These are phyloP conservation scores for Leersia perrieri DNA, from an alignment of 176 grass and related monocot species.

Conservation along the genomic window DNA sequence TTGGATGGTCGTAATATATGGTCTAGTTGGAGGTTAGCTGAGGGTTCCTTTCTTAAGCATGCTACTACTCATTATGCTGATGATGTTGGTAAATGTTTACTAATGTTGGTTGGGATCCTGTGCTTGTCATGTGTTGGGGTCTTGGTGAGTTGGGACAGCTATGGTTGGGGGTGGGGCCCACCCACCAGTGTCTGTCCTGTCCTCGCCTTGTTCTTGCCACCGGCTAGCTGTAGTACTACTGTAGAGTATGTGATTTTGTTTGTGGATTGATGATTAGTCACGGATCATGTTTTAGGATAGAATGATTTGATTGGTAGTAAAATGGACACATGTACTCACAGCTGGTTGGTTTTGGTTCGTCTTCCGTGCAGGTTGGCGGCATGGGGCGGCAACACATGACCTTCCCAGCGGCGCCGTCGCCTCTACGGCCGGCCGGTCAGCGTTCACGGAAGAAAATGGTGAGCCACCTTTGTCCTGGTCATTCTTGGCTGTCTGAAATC, in stretches of 20 bases:
- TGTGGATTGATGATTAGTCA: too few species aligned
- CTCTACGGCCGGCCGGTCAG: conserved; percentile 8
- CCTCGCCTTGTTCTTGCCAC: conserved; percentile 24
- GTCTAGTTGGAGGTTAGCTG: not conserved
- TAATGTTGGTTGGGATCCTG: conserved; percentile 15
- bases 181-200: not conserved
- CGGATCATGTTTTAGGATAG: not conserved
- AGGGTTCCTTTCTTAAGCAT: not conserved
- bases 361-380: conserved; percentile 42
- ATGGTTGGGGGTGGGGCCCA: not conserved
- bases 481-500: not conserved
- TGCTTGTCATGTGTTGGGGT: conserved; percentile 20
- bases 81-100: not conserved
- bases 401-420: conserved; percentile 19
- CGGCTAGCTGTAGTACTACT: too few species aligned
- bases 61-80: not conserved
- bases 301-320: not conserved
- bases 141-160: too few species aligned
- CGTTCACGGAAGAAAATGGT: conserved; percentile 58
- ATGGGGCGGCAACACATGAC: conserved; percentile 21
- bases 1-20: not conserved
- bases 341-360: conserved; percentile 13
- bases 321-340: not conserved
- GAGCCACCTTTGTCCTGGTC: conserved; percentile 6
- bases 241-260: not conserved